phyloP scores from a whole-genome alignment of 2,329 filamentous ascomycete genomes.

The Didymellaceae sp. region DNA sequence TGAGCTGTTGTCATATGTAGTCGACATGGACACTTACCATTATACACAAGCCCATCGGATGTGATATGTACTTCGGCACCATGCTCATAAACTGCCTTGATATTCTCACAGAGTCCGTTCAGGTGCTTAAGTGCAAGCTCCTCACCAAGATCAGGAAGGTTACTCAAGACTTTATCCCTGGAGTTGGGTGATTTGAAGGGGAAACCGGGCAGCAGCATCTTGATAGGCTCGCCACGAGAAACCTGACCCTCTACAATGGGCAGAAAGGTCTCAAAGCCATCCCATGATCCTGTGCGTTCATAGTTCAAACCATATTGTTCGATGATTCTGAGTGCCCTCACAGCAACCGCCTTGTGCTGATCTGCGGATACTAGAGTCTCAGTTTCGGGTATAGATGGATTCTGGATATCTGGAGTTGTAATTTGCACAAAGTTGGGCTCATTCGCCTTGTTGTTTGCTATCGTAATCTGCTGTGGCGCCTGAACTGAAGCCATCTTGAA shows the following conservation, averaged over 20 bases:
- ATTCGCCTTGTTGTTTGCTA: not conserved
- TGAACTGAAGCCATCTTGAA: conserved; percentile 14
- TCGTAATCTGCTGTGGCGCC: not conserved
- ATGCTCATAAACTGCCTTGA: conserved; percentile 49
- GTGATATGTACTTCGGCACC: conserved; percentile 52
- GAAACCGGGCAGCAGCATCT: conserved; percentile 60
- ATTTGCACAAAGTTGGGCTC: not conserved
- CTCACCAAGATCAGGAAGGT: conserved; percentile 53
- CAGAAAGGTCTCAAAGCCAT: conserved; percentile 32
- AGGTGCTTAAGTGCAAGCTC: conserved; percentile 53
- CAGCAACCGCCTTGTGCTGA: conserved; percentile 20
- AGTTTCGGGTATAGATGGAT: not conserved
- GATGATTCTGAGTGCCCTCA: conserved; percentile 25
- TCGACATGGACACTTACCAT: conserved; percentile 28
- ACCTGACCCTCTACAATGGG: conserved; percentile 28
- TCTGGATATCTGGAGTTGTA: conserved; percentile 5
- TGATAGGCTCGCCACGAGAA: conserved; percentile 28
- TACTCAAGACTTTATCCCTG: conserved; percentile 60
- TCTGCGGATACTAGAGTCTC: not conserved
- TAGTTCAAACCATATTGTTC: conserved; percentile 34
- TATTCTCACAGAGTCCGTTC: conserved; percentile 51
- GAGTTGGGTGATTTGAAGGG: conserved; percentile 68
- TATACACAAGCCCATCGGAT: conserved; percentile 54
- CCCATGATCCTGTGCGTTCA: conserved; percentile 33
- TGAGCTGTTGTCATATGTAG: not conserved